These are phyloP conservation scores for Solidago caesia DNA, from an alignment of 129 eudicot species.

Conservation along the genomic window DNA sequence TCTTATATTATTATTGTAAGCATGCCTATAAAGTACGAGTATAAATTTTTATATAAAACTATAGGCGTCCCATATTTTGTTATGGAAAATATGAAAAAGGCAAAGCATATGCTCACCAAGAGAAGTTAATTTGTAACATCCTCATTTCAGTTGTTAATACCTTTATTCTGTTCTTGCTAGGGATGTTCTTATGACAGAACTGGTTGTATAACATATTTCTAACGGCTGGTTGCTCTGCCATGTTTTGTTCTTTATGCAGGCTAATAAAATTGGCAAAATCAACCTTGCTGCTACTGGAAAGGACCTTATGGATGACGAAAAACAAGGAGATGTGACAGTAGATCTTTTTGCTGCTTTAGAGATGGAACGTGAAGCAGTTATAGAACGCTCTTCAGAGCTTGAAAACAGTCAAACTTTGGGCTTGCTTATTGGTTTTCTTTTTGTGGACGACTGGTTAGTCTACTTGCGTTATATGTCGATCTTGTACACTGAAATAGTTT, in stretches of 20 bases:
- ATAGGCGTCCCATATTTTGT: neutral
- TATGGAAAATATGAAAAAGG: neutral
- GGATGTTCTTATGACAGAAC: neutral
- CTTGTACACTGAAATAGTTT: neutral
- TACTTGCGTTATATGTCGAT: conserved; percentile 15
- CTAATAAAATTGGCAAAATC: conserved; percentile 92
- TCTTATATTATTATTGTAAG: too few species aligned
- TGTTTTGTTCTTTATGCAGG: conserved; percentile 45
- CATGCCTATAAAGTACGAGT: too few species aligned
- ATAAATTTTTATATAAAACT: neutral
- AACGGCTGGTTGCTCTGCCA: neutral
- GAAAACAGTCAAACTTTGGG: conserved; percentile 89
- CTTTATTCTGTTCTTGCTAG: neutral
- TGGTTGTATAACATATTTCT: conserved; percentile 13
- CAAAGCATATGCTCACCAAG: conserved; percentile 2
- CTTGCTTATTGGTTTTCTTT: conserved; percentile 85
- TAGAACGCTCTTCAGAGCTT: conserved; percentile 81
- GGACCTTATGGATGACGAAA: conserved; percentile 99
- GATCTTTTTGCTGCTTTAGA: conserved; percentile 90
- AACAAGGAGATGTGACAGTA: conserved; percentile 94
- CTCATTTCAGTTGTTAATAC: neutral
- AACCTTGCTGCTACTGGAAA: conserved; percentile 99
- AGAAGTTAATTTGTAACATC: neutral
- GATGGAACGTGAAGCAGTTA: conserved; percentile 72
- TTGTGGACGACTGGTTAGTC: conserved; percentile 87